These are phyloP conservation scores for Penicillium aurantiogriseum DNA, from an alignment of 2,329 filamentous ascomycete species.

Conservation along the genomic window DNA sequence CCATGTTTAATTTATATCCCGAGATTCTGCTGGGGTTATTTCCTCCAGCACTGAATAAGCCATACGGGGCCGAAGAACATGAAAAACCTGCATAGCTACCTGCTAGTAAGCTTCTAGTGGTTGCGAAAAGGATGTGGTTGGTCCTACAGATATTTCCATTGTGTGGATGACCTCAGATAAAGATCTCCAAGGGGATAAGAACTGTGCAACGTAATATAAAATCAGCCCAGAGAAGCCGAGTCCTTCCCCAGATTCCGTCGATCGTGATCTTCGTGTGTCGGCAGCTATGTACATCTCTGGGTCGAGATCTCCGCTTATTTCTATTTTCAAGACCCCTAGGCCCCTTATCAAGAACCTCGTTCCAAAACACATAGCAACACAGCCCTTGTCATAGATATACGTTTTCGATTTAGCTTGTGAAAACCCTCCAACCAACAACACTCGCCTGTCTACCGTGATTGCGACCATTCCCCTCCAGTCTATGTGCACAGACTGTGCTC, in stretches of 20 bases:
- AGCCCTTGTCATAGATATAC: not conserved
- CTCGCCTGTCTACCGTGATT: not conserved
- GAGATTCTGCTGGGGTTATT: not conserved
- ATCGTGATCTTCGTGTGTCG: slow-evolving; percentile 1
- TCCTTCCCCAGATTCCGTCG: slow-evolving; percentile 3
- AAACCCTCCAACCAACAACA: not conserved
- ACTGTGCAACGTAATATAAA: not conserved
- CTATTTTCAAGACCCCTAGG: not conserved
- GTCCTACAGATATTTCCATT: not conserved
- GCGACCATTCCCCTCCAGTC: not conserved
- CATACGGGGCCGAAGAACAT: not conserved
- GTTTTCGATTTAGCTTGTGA: not conserved
- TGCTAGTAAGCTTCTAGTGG: no score
- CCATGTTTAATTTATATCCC: not conserved
- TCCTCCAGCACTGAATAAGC: not conserved
- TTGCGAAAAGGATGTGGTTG: no score
- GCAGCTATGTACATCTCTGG: not conserved
- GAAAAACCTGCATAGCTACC: not conserved
- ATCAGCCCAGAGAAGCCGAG: not conserved
- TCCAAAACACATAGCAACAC: not conserved
- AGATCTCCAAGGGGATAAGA: not conserved
- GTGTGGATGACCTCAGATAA: not conserved
- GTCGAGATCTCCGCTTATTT: not conserved
- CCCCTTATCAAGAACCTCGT: not conserved
- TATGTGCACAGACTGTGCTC: not conserved